Evolutionary conservation across 768 basidiomycete genomes (phyloP), one percentile per base, ranked within the genome.

Genomic region (Tylopilus sp.): DNA sequence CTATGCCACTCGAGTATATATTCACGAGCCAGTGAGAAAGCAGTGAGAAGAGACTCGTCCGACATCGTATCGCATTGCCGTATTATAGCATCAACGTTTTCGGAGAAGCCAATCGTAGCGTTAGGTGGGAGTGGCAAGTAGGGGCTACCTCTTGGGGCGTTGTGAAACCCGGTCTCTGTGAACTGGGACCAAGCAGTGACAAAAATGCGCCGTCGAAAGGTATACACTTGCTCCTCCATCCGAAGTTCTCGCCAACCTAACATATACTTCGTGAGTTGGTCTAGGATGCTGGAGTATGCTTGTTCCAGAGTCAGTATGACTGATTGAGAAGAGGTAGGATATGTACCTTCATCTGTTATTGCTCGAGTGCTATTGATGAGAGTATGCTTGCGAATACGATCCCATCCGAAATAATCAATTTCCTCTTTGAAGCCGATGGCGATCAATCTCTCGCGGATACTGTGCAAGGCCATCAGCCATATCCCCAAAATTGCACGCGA

Each of bases 381-480:
- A 14, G 63, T 51, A 49, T 70, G 70, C 33, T 54, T 63, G 55
- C 65, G 57, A 17, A 69, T 62, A 22, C 65, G 70, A 22, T 67
- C 63, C 68, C 68, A 71, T 22, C 63, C 63, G 52, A 70, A 65
- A 57, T 60, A 36, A 37, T 65, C 58, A 4, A 69, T 63, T 38
- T 71, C 67, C 36, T 67, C 59, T 47, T 29, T 28, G 25, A 70
- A 69, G 8, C 63, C 63, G 19, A 48, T 16, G 19, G 55, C 38
- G 16, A 61, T 29, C 30, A 69, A 59, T 45, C 25, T 36, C 16
- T 57, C 48, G 30, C 22, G 57, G 16, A 69, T 58, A 22, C 70
- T 69, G 47, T 19, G 25, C 38, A 25, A 50, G 29, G 14, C 4
- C 25, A 16, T 69, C 29, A 55, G 50, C 40, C 1, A 2, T 45